phyloP scores from a whole-genome alignment of 768 basidiomycete species.

The Hypsizygus marmoreus region DNA sequence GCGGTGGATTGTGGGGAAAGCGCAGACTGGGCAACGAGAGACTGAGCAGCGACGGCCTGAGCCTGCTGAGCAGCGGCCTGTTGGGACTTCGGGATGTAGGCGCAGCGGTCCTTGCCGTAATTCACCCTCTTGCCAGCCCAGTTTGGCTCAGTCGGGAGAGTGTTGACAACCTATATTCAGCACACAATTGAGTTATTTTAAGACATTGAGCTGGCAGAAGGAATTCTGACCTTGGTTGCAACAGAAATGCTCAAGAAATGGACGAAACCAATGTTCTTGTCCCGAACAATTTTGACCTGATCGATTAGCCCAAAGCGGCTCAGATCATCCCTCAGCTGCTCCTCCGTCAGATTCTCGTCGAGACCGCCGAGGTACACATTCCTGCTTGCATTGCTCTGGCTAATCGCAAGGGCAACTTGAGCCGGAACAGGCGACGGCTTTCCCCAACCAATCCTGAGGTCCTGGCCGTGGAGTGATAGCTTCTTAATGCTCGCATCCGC shows the following conservation, averaged over 20 bases:
- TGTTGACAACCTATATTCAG: constrained; percentile 78
- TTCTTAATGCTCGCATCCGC: constrained; percentile 97
- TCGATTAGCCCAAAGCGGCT: constrained; percentile 94
- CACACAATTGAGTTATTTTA: constrained; percentile 7
- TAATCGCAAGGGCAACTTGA: constrained; percentile 84
- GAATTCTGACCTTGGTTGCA: constrained; percentile 96
- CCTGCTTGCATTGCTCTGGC: constrained; percentile 88
- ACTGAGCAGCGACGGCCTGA: constrained; percentile 84
- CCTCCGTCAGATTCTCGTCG: constrained; percentile 88
- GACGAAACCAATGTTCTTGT: constrained; percentile 99
- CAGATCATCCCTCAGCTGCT: constrained; percentile 88
- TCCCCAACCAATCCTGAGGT: constrained; percentile 99
- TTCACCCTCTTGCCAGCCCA: constrained; percentile 98
- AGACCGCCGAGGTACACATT: constrained; percentile 97
- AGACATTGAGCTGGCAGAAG: too few species aligned
- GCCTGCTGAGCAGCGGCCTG: constrained; percentile 87
- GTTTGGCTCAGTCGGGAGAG: constrained; percentile 85
- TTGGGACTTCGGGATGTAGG: constrained; percentile 95
- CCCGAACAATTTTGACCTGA: constrained; percentile 98
- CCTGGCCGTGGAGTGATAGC: constrained; percentile 88
- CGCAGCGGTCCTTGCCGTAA: constrained; percentile 98
- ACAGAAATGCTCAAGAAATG: constrained; percentile 95
- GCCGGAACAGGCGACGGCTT: constrained; percentile 89
- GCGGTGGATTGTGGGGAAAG: constrained; percentile 19
- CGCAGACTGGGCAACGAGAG: constrained; percentile 58